These are phyloP conservation scores for Monosporascus sp. DNA, from an alignment of 2,329 filamentous ascomycete genomes.

Conservation along the genomic window DNA sequence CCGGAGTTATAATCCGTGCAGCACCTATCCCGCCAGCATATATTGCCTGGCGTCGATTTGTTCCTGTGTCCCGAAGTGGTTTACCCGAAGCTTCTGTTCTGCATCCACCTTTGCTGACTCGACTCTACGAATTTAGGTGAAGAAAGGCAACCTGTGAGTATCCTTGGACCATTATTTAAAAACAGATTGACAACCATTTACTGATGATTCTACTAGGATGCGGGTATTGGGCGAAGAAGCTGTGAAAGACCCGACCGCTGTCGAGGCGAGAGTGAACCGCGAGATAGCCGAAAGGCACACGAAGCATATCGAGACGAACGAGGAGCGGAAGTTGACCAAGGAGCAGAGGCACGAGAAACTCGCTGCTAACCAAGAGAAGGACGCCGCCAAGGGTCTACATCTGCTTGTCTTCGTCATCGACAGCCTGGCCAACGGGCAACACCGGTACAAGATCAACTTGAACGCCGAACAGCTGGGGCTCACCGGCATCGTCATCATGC, in stretches of 20 bases:
- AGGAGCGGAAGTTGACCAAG: conserved; percentile 80
- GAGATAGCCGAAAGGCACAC: conserved; percentile 85
- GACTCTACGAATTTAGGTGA: conserved; percentile 45
- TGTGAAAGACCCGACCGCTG: conserved; percentile 94
- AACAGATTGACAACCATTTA: too few species aligned
- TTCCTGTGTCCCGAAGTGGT: too few species aligned
- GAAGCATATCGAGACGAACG: conserved; percentile 72
- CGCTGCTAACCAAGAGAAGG: conserved; percentile 73
- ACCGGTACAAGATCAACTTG: conserved; percentile 86
- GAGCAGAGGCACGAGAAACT: conserved; percentile 85
- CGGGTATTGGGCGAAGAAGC: conserved; percentile 84
- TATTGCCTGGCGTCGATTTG: too few species aligned
- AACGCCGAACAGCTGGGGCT: conserved; percentile 87
- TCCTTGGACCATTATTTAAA: too few species aligned
- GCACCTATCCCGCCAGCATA: too few species aligned
- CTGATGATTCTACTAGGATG: conserved; percentile 48
- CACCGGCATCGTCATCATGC: conserved; percentile 85
- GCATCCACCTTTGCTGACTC: too few species aligned
- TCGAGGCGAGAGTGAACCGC: conserved; percentile 87
- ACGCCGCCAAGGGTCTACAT: conserved; percentile 79
- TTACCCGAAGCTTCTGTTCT: too few species aligned
- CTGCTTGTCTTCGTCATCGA: conserved; percentile 85
- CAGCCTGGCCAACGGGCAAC: conserved; percentile 84
- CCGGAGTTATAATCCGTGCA: too few species aligned
- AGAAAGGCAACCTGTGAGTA: conserved; percentile 73